Base-by-base conservation (phyloP, 1,284 basidiomycete genomes). In the Sphagnurus paluster region DNA sequence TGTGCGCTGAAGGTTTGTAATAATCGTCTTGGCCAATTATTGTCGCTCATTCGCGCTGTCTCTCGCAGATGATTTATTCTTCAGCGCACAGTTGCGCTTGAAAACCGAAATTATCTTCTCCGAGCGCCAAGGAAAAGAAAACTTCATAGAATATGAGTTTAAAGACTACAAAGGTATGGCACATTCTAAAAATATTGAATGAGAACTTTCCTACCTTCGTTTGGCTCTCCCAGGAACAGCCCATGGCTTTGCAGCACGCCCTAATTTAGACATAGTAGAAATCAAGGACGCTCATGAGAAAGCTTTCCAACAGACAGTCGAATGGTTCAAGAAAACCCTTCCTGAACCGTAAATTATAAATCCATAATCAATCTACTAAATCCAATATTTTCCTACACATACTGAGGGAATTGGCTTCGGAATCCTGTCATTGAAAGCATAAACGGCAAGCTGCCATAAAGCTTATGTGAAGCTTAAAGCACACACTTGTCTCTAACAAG, bases 221-320 rank as follows among this genome's bases (percentile, higher is more conserved):
- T 38, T 14, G 33, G 13, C 13, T 28, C 24, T 17, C 13, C 40
- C 30, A 77, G 79, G 77, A 17, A 82, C 80, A 0, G 64, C 69
- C 1, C 80, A 84, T 56, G 80, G 81, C 0, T 84, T 82, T 53
- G 79, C 76, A 6, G 64, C 67, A 4, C 67, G 81, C 11, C 81
- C 81, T 0, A 73, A 79, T 34, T 52, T 79, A 13, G 64, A 58
- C 3, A 59, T 75, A 36, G 72, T 73, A 17, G 65, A 71, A 30
- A 67, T 79, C 39, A 76, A 76, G 56, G 69, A 70, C 44, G 79
- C 72, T 0, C 76, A 76, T 53, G 75, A 81, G 51, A 68, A 71
- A 16, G 68, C 73, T 3, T 65, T 76, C 28, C 64, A 69, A 24
- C 69, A 76, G 46, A 68, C 69, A 4, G 67, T 75, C 5, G 57